These are phyloP conservation scores for Fusarium chaquense DNA, from an alignment of 2,329 filamentous ascomycete genomes.

Conservation along the genomic window DNA sequence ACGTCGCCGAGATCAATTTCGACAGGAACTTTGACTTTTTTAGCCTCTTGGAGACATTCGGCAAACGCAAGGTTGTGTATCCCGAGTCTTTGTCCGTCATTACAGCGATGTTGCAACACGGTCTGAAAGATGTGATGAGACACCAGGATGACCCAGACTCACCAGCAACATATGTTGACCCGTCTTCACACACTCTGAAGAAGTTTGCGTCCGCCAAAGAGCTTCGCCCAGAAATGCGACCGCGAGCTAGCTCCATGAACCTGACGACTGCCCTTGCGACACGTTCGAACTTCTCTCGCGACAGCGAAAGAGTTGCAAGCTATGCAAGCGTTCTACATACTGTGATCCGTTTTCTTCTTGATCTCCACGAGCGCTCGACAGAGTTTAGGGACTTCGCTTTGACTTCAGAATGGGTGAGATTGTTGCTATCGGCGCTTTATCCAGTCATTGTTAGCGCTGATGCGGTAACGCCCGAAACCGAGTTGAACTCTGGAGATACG, in stretches of 20 bases:
- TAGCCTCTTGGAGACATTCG: slow-evolving; percentile 80
- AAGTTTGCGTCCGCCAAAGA: slow-evolving; percentile 21
- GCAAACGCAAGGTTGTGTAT: slow-evolving; percentile 74
- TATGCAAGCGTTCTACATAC: slow-evolving; percentile 78
- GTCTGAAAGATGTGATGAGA: slow-evolving; percentile 76
- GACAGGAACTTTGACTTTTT: slow-evolving; percentile 79
- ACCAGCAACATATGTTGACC: slow-evolving; percentile 51
- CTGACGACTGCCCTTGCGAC: slow-evolving; percentile 69
- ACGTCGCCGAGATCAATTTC: slow-evolving; percentile 80
- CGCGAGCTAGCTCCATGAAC: slow-evolving; percentile 74
- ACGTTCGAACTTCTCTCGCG: slow-evolving; percentile 53
- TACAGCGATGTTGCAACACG: slow-evolving; percentile 87
- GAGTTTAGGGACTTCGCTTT: slow-evolving; percentile 86
- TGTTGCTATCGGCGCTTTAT: slow-evolving; percentile 84
- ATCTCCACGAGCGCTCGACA: slow-evolving; percentile 80
- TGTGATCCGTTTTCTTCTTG: slow-evolving; percentile 81
- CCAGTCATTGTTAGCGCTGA: slow-evolving; percentile 90
- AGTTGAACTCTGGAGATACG: slow-evolving; percentile 86
- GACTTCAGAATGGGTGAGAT: slow-evolving; percentile 82
- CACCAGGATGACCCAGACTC: slow-evolving; percentile 71
- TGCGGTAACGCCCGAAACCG: slow-evolving; percentile 82
- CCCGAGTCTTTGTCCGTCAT: slow-evolving; percentile 85
- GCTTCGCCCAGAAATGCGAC: slow-evolving; percentile 41
- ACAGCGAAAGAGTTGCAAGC: slow-evolving; percentile 60
- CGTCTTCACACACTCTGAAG: slow-evolving; percentile 14